Evolutionary conservation across 352 stramenopile genomes (phyloP), one percentile per base, ranked within the genome.

Genomic region (Phytophthora palmivora): DNA sequence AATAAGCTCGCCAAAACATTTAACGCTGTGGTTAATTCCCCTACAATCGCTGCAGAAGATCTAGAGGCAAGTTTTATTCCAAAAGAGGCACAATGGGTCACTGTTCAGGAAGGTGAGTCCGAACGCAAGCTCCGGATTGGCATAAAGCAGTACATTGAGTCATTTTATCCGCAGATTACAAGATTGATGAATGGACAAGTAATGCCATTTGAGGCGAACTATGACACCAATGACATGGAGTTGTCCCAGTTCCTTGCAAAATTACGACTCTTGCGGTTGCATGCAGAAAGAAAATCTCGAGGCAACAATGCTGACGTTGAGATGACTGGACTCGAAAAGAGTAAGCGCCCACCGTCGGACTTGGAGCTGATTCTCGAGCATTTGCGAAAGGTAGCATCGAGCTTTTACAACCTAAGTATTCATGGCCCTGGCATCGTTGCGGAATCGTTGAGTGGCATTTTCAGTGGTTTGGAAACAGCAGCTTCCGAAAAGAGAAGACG

Each of bases 1-100:
- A 60, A 30, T 2, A 83, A 81, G 9, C 70, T 94, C 7, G 68
- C 63, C 2, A 41, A 64, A 32, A 61, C 60, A 7, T 94, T 84
- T 58, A 75, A 79, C 21, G 78, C 79, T 24, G 68, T 74, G 7
- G 48, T 89, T 1, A 88, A 94, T 38, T 76, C 83, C 2, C 85
- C 85, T 2, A 92, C 79, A 2, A 78, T 94, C 22, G 68, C 43
- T 15, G 69, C 70, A 7, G 63, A 78, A 14, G 77, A 87, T 15
- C 47, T 79, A 30, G 68, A 87, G 28, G 44, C 60, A 18, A 82
- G 58, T 37, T 74, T 89, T 16, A 75, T 82, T 15, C 69, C 73
- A 7, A 89, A 92, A 26, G 62, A 88, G 18, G 83, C 79, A 2
- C 53, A 89, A 48, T 94, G 84, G 79, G 54, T 82, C 1, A 68